A percentile compares a stretch with the other conserved stretches of the same genome.
Evolutionary conservation across 2,329 filamentous ascomycete species (phyloP).

Genomic region (Amylocarpus encephaloides): DNA sequence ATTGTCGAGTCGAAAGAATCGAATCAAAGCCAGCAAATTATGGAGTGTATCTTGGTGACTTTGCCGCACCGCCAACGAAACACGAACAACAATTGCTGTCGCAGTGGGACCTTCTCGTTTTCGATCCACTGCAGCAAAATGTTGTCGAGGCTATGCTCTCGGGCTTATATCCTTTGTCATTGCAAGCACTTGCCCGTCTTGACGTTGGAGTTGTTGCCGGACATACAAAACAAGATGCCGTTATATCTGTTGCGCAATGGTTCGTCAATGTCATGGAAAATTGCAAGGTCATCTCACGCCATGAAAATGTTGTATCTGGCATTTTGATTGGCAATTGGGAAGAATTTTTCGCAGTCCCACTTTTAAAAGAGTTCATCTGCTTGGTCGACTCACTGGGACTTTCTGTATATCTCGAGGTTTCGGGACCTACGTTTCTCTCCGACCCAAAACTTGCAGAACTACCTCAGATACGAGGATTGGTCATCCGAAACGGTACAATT

Average conservation of each 20-base stretch:
- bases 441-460: conserved; percentile 19
- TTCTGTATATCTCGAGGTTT: conserved; percentile 25
- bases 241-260: conserved; percentile 16
- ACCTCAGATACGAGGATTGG: conserved; percentile 32
- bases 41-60: conserved; percentile 38
- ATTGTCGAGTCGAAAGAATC: conserved; percentile 13
- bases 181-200: conserved; percentile 21
- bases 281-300: conserved; percentile 14
- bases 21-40: conserved; percentile 20
- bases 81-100: conserved; percentile 33
- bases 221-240: conserved; percentile 1
- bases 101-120: conserved; percentile 39
- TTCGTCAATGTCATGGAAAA: conserved; percentile 8
- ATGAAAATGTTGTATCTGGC: conserved; percentile 17
- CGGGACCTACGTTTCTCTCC: conserved; percentile 22
- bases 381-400: conserved; percentile 23
- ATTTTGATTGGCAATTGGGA: conserved; percentile 21
- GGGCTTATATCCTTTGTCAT: conserved; percentile 11
- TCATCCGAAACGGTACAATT: conserved; percentile 40
- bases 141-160: conserved; percentile 32
- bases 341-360: conserved; percentile 5
- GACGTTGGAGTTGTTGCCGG: conserved; percentile 15
- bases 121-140: conserved; percentile 36
- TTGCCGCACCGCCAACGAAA: conserved; percentile 30
- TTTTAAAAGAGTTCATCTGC: conserved; percentile 21